Conservation (phyloP, 768 basidiomycete species). For the Kwoniella sp. region DNA sequence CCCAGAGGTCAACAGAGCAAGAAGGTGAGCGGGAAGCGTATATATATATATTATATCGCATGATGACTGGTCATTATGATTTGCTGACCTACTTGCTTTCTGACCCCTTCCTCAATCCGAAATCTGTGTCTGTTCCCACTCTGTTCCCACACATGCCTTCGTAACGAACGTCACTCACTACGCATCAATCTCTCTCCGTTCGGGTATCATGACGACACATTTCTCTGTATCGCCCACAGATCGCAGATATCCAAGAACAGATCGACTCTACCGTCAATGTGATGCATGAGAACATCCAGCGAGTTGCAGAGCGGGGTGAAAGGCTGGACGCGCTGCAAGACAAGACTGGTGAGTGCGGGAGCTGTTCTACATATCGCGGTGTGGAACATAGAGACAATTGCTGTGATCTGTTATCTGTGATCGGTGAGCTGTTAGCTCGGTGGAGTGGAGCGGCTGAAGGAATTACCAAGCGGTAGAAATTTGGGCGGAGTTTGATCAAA, state of each 20-base stretch:
- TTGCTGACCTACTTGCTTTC: too few relatives aligned
- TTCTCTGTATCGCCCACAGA: conserved; percentile 58
- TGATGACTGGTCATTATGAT: too few relatives aligned
- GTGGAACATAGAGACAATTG: neutral
- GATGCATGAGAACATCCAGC: conserved; percentile 97
- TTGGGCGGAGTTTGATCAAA: too few relatives aligned
- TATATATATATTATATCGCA: too few relatives aligned
- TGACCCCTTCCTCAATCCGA: neutral
- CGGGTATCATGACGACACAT: too few relatives aligned
- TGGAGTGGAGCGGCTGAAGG: too few relatives aligned
- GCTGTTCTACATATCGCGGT: neutral
- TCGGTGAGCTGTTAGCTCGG: too few relatives aligned
- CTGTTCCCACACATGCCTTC: too few relatives aligned
- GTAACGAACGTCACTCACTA: too few relatives aligned
- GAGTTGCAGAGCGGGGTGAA: conserved; percentile 87
- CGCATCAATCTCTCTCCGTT: too few relatives aligned
- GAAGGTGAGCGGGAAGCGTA: conserved; percentile 60
- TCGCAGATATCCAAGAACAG: conserved; percentile 87
- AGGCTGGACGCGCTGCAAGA: conserved; percentile 90
- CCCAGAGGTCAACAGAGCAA: conserved; percentile 58
- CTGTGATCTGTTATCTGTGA: neutral
- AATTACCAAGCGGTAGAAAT: too few relatives aligned
- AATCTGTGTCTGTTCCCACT: too few relatives aligned
- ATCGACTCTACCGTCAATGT: conserved; percentile 96
- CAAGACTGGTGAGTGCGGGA: conserved; percentile 79